phyloP scores from a whole-genome alignment of 805 yeast species.

The Wickerhamomyces ciferrii region DNA sequence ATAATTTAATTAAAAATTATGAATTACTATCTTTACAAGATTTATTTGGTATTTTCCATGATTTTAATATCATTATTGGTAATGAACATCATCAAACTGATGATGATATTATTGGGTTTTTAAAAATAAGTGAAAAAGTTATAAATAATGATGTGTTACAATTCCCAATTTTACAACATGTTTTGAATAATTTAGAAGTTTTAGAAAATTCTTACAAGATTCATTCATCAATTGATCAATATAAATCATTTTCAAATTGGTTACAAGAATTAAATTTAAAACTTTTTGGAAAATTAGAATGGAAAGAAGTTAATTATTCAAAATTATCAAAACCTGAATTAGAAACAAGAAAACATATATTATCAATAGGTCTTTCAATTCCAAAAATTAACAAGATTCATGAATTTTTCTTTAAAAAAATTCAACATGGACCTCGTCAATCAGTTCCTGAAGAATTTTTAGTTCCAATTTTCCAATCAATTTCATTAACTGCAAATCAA shows the following conservation, averaged over 20 bases:
- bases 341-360: slow-evolving; percentile 35
- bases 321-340: slow-evolving; percentile 32
- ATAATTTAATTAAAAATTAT: slow-evolving; percentile 17
- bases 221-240: slow-evolving; percentile 4
- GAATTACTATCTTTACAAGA: slow-evolving; percentile 21
- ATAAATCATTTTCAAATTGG: slow-evolving; percentile 10
- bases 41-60: slow-evolving; percentile 27
- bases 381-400: slow-evolving; percentile 25
- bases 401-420: slow-evolving; percentile 38
- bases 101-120: slow-evolving; percentile 22
- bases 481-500: slow-evolving; percentile 31
- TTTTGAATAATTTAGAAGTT: slow-evolving; percentile 21
- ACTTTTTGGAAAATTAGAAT: slow-evolving; percentile 27
- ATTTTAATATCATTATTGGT: slow-evolving; percentile 26
- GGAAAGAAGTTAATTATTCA: slow-evolving; percentile 41
- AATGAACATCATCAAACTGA: slow-evolving; percentile 19
- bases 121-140: slow-evolving; percentile 19
- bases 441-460: slow-evolving; percentile 49
- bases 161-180: slow-evolving; percentile 21
- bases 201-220: slow-evolving; percentile 15
- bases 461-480: slow-evolving; percentile 36
- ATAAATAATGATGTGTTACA: slow-evolving; percentile 10
- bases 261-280: slow-evolving; percentile 6
- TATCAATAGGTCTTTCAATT: slow-evolving; percentile 30
- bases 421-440: slow-evolving; percentile 47